Base-by-base conservation (phyloP, 2,329 filamentous ascomycete species). In the Nemania bipapillata region DNA sequence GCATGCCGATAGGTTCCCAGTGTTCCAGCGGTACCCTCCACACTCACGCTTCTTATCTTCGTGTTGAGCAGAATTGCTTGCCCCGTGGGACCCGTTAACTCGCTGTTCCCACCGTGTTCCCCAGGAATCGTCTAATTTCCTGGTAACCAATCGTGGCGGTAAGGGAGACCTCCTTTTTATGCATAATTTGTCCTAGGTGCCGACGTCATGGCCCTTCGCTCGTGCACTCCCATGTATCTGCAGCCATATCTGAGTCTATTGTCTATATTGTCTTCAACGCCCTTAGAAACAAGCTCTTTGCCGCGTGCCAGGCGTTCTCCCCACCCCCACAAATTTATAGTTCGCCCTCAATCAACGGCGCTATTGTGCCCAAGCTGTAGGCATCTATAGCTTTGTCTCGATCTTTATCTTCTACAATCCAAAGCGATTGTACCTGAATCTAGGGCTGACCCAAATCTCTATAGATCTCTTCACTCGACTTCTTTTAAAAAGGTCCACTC, bases 21-120 rank as follows among this genome's bases (percentile, higher is more conserved):
- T 77, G 73, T 76, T 75, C 76, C 70, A 73, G 69, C 74, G 75
- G 74, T 73, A 69, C 74, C 72, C 80, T 81, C 80, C 78, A 80
- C 81, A 78, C 79, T 80, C 79, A 80, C 81, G 82, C 79, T 80
- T 81, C 80, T 82, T 80, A 74, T 64, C 79, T 82, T 75, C 74
- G 73, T 73, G 78, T 77, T 74, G 79, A 82, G 80, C 79, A 80
- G 70, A 79, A 63, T 74, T 70, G 69, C 70, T 81, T 81, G 78
- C 79, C 78, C 77, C 77, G 84, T 86, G 84, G 87, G 86, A 89
- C 85, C 87, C 86, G 86, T 89, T 89, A 86, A 82, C 85, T 89
- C 87, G 86, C 87, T 85, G 83, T 84, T 88, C 84, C 86, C 84
- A 84, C 83, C 77, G 78, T 77, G 79, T 70, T 70, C 47, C 78